Conservation (phyloP, 2,329 filamentous ascomycete species). For the Ambrosiella beaveri region DNA sequence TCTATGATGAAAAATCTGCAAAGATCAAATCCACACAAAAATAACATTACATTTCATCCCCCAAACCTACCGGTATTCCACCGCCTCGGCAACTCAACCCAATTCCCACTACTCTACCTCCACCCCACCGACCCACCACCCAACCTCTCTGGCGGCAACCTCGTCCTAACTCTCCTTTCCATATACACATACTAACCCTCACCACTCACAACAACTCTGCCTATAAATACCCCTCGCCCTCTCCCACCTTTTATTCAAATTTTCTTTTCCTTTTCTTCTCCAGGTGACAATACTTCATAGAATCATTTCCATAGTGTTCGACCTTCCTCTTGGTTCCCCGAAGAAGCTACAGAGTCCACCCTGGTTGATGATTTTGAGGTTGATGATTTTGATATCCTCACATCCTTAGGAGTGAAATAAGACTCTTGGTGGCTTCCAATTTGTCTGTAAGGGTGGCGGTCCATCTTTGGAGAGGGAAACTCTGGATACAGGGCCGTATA, state of each 20-base stretch:
- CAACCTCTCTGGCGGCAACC: background rate
- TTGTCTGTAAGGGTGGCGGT: conserved; percentile 46
- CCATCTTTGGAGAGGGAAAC: conserved; percentile 1
- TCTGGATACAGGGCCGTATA: conserved; percentile 39
- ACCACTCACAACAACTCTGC: background rate
- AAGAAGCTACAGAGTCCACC: conserved; percentile 85
- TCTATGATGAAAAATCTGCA: too few relatives aligned
- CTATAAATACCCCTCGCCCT: conserved; percentile 5
- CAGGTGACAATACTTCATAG: conserved; percentile 26
- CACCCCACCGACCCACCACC: background rate
- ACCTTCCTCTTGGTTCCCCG: conserved; percentile 79
- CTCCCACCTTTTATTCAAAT: background rate
- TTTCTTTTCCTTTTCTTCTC: conserved; percentile 12
- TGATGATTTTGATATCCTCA: conserved; percentile 78
- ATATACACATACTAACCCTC: background rate
- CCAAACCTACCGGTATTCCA: background rate
- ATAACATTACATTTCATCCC: background rate
- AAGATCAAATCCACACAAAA: too few relatives aligned
- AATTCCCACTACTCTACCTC: background rate
- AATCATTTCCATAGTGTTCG: conserved; percentile 98
- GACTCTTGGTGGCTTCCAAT: conserved; percentile 40
- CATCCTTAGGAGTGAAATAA: conserved; percentile 64
- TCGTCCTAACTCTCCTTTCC: background rate
- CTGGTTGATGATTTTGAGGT: conserved; percentile 82
- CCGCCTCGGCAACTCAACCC: background rate